Evolutionary conservation across 495 filamentous ascomycete species (phyloP), one percentile per base, ranked within the genome.

Genomic region (Aspergillus egyptiacus): DNA sequence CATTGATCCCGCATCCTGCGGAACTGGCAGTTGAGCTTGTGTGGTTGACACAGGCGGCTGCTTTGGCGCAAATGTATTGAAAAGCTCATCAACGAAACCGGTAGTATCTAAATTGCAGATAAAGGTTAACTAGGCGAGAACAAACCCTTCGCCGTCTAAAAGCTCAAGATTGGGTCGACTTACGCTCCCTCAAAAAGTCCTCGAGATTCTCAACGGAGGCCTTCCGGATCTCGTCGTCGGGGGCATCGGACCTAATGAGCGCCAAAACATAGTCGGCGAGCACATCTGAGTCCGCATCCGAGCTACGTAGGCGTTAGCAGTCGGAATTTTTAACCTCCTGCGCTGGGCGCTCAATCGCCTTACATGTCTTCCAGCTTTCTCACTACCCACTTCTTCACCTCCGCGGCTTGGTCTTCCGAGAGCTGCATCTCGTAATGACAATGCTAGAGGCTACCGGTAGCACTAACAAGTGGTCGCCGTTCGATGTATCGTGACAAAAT

Each of bases 231-330:
- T 83, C 75, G 4, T 84, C 78, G n/a, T 80, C 77, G 17, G 82
- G 76, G 51, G 86, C 86, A 57, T 96, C 89, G 44, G 87, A 82
- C 46, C 80, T 80, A 25, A 96, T 73, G 8, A 98, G 80, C n/a
- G 91, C 91, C 24, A 96, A 72, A 0, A 98, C 87, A 60, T 96
- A 98, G 61, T 98, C 93, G 24, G 90, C 91, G 13, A 98, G 84
- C 3, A 98, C 89, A 58, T 96, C 90, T 23, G 89, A 83, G 64
- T 98, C 93, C 38, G 91, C 93, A 65, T 96, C 93, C 11, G 90
- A 95, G 47, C 89, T 95, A 56, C 6, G 14, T 19, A 18, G n/a
- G 17, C 24, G 14, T 48, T 45, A 48, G 51, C 22, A 28, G 9
- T 9, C 23, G 32, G 41, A 35, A 36, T 32, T 27, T 25, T n/a